These are phyloP conservation scores for Lachnellula suecica DNA, from an alignment of 2,329 filamentous ascomycete species.

Conservation along the genomic window DNA sequence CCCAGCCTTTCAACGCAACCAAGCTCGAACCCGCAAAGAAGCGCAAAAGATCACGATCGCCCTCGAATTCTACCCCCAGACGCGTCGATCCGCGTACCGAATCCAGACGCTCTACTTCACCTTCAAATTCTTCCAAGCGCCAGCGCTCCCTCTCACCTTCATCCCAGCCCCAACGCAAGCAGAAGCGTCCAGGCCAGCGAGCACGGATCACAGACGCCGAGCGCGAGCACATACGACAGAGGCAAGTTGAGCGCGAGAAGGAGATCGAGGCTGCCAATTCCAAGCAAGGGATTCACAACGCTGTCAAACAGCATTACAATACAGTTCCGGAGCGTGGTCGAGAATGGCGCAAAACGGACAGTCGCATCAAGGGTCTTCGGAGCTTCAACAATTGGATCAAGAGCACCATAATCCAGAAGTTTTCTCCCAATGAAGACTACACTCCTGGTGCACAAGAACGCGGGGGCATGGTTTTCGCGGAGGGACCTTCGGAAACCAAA, in stretches of 20 bases:
- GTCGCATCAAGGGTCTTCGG: conserved; percentile 89
- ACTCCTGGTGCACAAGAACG: conserved; percentile 57
- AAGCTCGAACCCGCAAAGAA: conserved; percentile 41
- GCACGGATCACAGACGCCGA: conserved; percentile 67
- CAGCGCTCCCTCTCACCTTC: conserved; percentile 24
- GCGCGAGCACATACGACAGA: conserved; percentile 64
- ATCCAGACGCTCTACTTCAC: conserved; percentile 25
- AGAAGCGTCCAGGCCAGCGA: conserved; percentile 67
- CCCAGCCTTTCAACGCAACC: conserved; percentile 42
- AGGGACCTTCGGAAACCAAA: conserved; percentile 36
- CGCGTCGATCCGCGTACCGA: conserved; percentile 22
- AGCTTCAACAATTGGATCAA: conserved; percentile 99
- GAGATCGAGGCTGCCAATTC: conserved; percentile 35
- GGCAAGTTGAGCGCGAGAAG: conserved; percentile 55
- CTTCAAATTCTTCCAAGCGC: conserved; percentile 22
- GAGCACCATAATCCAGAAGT: conserved; percentile 95
- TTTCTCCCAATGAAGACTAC: conserved; percentile 78
- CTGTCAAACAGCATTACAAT: conserved; percentile 94
- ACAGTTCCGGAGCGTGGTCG: conserved; percentile 88
- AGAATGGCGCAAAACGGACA: conserved; percentile 92
- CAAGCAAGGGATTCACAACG: conserved; percentile 69
- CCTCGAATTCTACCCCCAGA: conserved; percentile 29
- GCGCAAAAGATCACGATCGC: conserved; percentile 39
- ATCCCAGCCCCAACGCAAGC: conserved; percentile 54
- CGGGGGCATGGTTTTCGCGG: conserved; percentile 37